Conservation (phyloP, 2,329 filamentous ascomycete genomes). For the Zasmidium angulare region DNA sequence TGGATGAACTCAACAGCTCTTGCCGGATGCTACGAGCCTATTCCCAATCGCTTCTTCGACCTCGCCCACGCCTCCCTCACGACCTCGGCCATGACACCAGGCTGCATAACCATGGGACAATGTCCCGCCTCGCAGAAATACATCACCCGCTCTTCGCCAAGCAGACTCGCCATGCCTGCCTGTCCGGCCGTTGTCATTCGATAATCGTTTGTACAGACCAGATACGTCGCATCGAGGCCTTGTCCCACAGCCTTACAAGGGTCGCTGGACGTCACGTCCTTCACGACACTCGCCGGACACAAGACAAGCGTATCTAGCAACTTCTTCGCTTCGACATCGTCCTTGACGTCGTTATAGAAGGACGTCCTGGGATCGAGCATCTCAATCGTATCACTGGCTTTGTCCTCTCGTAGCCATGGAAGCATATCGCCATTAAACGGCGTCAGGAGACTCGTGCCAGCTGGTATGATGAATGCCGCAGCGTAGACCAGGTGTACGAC, state of each 20-base stretch:
- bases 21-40: no score
- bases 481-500: constrained; percentile 38
- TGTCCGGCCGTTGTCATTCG: background rate
- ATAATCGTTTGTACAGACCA: background rate
- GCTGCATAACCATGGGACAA: background rate
- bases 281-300: background rate
- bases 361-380: constrained; percentile 2
- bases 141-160: background rate
- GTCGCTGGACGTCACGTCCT: background rate
- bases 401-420: background rate
- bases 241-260: background rate
- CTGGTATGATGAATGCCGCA: constrained; percentile 32
- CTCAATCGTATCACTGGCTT: background rate
- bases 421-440: background rate
- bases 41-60: background rate
- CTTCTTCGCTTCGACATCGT: background rate
- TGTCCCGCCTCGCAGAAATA: background rate
- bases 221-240: constrained; percentile 3
- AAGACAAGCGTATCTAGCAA: background rate
- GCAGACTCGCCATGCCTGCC: background rate
- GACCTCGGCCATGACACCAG: background rate
- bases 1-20: no score
- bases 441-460: constrained; percentile 1
- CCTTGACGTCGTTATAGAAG: background rate
- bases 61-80: background rate